Evolutionary conservation across 2,329 filamentous ascomycete species (phyloP).

Genomic region (Alternaria tenuissima): DNA sequence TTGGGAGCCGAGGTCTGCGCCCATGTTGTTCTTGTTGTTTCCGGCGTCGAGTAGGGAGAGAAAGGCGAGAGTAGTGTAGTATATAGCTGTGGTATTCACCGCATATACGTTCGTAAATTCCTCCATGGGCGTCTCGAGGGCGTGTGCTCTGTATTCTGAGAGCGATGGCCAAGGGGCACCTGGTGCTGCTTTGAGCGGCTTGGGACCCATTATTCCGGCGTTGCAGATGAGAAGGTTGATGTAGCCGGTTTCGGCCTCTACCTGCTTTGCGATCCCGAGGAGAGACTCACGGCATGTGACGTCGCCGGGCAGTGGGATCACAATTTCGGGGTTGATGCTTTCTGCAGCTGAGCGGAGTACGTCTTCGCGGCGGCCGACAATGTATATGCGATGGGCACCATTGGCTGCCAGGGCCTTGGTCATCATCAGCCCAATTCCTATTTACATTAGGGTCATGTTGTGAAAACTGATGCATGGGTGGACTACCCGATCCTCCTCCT

Average conservation of each 20-base stretch:
- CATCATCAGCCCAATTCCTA: constrained; percentile 33
- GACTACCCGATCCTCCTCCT: constrained; percentile 31
- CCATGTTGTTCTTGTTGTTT: constrained; percentile 35
- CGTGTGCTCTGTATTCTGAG: constrained; percentile 28
- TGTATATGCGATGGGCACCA: constrained; percentile 30
- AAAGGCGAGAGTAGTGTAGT: constrained; percentile 54
- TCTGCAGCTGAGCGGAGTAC: constrained; percentile 21
- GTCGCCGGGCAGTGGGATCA: constrained; percentile 31
- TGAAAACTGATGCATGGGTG: not conserved
- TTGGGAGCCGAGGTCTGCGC: constrained; percentile 25
- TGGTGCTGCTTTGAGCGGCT: constrained; percentile 24
- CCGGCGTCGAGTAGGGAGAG: constrained; percentile 54
- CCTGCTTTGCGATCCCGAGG: constrained; percentile 16
- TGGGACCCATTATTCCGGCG: constrained; percentile 26
- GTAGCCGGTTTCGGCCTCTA: constrained; percentile 23
- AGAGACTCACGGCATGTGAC: constrained; percentile 27
- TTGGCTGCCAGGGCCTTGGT: constrained; percentile 29
- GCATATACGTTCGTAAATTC: constrained; percentile 49
- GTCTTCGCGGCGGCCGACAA: constrained; percentile 28
- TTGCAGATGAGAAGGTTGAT: constrained; percentile 38
- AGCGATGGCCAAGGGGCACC: constrained; percentile 18
- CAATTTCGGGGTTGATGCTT: constrained; percentile 20
- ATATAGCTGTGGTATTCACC: constrained; percentile 52
- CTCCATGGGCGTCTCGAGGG: constrained; percentile 28
- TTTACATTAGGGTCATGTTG: not conserved